Conservation (phyloP, 441 rosid genomes). For the Mallotus japonicus region DNA sequence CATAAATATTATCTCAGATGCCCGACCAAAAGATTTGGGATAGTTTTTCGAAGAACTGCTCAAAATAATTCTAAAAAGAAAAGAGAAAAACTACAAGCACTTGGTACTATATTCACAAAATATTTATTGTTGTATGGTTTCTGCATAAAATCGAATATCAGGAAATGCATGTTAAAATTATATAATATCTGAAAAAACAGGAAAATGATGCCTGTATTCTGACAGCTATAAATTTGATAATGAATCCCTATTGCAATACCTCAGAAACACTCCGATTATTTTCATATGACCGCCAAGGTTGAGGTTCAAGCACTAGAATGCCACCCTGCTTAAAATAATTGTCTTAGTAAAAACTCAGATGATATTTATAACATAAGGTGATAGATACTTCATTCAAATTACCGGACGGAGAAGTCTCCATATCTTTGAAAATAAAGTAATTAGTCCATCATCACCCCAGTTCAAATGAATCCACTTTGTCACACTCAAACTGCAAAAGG, state of each 20-base stretch:
- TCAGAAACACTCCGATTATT: conserved; percentile 70
- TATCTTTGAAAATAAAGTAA: conserved; percentile 63
- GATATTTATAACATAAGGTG: background rate
- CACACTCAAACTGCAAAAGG: conserved; percentile 73
- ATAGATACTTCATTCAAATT: conserved; percentile 12
- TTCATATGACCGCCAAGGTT: conserved; percentile 94
- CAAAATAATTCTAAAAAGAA: no score
- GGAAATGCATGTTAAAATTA: background rate
- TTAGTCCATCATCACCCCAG: conserved; percentile 93
- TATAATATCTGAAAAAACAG: background rate
- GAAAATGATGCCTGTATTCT: background rate
- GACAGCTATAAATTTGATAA: background rate
- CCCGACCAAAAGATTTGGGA: no score
- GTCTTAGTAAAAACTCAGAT: background rate
- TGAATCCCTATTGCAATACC: conserved; percentile 34
- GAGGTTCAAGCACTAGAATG: conserved; percentile 82
- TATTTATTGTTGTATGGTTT: background rate
- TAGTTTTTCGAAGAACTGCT: no score
- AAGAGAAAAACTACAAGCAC: no score
- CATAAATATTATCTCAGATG: no score
- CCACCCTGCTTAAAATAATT: conserved; percentile 64
- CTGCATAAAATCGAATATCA: background rate
- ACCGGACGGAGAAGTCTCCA: conserved; percentile 85
- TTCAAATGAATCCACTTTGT: conserved; percentile 96
- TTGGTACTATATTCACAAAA: background rate